Conservation (phyloP, 495 filamentous ascomycete genomes). For the Xylaria sp. region DNA sequence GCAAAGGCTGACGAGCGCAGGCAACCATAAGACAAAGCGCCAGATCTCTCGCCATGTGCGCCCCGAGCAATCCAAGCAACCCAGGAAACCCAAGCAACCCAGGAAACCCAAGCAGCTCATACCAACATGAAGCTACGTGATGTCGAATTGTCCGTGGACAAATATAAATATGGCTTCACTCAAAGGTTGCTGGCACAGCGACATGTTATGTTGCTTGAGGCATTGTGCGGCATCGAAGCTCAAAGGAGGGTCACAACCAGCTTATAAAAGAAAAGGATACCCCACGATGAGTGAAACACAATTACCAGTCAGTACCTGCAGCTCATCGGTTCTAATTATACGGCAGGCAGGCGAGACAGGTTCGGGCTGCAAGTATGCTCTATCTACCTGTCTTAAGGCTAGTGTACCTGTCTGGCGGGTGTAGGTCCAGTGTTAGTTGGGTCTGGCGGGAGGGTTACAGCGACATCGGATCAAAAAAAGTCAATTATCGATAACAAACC, state of each 20-base stretch:
- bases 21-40: not conserved
- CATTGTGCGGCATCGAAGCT: not conserved
- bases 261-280: not conserved
- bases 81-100: too few relatives aligned
- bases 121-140: not conserved
- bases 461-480: slow-evolving; percentile 30
- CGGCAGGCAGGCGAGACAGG: not conserved
- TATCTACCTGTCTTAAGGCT: too few relatives aligned
- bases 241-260: not conserved
- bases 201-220: not conserved
- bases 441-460: slow-evolving; percentile 17
- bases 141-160: not conserved
- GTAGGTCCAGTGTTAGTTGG: not conserved
- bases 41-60: not conserved
- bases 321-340: not conserved
- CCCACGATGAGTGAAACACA: not conserved
- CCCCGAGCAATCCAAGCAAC: too few relatives aligned
- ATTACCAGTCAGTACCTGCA: not conserved
- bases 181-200: not conserved
- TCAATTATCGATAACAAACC: slow-evolving; percentile 32
- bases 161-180: not conserved
- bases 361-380: too few relatives aligned
- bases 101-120: not conserved
- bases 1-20: not conserved
- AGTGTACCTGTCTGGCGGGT: not conserved